These are phyloP conservation scores for Hypomontagnella monticulosa DNA, from an alignment of 495 filamentous ascomycete genomes.

Conservation along the genomic window DNA sequence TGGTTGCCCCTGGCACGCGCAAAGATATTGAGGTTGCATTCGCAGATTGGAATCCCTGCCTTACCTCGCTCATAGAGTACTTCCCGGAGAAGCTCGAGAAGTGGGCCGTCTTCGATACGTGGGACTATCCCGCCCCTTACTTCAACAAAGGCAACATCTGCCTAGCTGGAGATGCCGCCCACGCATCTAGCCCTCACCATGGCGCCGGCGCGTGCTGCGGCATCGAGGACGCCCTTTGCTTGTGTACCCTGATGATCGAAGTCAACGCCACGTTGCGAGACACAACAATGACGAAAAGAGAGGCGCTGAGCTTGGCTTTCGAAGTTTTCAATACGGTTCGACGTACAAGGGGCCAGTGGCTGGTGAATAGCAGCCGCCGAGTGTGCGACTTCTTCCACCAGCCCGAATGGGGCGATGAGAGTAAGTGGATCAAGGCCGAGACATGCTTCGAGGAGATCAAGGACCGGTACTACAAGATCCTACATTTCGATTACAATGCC, in stretches of 20 bases:
- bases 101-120: conserved; percentile 54
- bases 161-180: conserved; percentile 53
- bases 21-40: conserved; percentile 39
- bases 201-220: conserved; percentile 55
- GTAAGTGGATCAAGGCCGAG: conserved; percentile 45
- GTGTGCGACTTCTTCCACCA: conserved; percentile 47
- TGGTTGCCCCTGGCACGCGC: conserved; percentile 51
- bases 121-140: conserved; percentile 45
- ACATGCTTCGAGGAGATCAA: conserved; percentile 47
- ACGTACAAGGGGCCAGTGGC: conserved; percentile 45
- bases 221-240: conserved; percentile 52
- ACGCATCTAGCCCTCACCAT: conserved; percentile 54
- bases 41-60: conserved; percentile 36
- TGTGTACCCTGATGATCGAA: conserved; percentile 23
- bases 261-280: conserved; percentile 5
- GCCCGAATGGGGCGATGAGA: conserved; percentile 35
- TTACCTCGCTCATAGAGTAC: conserved; percentile 35
- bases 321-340: conserved; percentile 33
- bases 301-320: conserved; percentile 20
- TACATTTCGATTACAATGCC: conserved; percentile 45
- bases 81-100: conserved; percentile 47
- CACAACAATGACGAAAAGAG: conserved; percentile 7
- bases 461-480: conserved; percentile 47
- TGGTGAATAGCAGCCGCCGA: conserved; percentile 47
- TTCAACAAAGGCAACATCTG: conserved; percentile 45